These are phyloP conservation scores for Raffaelea arxii DNA, from an alignment of 2,329 filamentous ascomycete species.

Conservation along the genomic window DNA sequence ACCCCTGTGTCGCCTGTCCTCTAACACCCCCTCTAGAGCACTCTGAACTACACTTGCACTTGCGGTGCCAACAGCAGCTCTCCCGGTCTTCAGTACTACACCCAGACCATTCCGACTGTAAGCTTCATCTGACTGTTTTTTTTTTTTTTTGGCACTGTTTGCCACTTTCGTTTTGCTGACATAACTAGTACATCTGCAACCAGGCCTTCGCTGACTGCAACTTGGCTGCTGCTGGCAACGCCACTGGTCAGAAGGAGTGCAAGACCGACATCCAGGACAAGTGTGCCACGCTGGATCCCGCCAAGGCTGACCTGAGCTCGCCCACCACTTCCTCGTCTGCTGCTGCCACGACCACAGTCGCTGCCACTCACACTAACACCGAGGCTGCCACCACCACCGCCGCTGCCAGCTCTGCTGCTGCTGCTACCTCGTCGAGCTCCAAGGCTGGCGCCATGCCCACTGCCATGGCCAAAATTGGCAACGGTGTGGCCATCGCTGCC, in stretches of 20 bases:
- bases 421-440: slow-evolving; percentile 8
- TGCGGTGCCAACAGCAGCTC: slow-evolving; percentile 36
- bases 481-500: slow-evolving; percentile 38
- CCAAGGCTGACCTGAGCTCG: slow-evolving; percentile 21
- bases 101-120: slow-evolving; percentile 38
- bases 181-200: slow-evolving; percentile 46
- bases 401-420: slow-evolving; percentile 12
- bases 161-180: not conserved
- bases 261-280: slow-evolving; percentile 33
- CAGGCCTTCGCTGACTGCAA: slow-evolving; percentile 40
- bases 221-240: slow-evolving; percentile 27
- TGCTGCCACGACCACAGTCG: not conserved
- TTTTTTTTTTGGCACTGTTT: not conserved
- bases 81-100: slow-evolving; percentile 43
- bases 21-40: slow-evolving; percentile 19
- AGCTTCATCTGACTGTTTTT: slow-evolving; percentile 8
- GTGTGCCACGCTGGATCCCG: slow-evolving; percentile 35
- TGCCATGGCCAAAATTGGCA: slow-evolving; percentile 26
- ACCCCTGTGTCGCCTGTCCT: not conserved
- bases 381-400: slow-evolving; percentile 11
- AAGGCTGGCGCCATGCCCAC: slow-evolving; percentile 19
- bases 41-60: slow-evolving; percentile 37
- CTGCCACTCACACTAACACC: too few relatives aligned
- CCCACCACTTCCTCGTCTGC: slow-evolving; percentile 13
- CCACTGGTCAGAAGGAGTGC: slow-evolving; percentile 36